phyloP scores from a whole-genome alignment of 2,329 filamentous ascomycete species.

The Capronia epimyces region DNA sequence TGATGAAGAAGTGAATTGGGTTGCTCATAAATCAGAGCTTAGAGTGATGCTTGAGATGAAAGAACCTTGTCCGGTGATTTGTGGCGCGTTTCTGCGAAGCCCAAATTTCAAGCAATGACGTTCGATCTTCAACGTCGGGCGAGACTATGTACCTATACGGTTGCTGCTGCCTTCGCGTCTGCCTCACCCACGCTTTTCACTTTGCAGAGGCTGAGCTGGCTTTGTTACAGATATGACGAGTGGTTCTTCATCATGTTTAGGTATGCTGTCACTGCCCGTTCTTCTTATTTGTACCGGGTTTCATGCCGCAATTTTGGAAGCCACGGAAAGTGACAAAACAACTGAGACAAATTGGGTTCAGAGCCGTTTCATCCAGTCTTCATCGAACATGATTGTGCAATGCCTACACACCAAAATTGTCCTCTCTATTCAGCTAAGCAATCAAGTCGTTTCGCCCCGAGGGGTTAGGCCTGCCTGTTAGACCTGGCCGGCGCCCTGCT shows the following conservation, averaged over 20 bases:
- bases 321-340: no score
- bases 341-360: no score
- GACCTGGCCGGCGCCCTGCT: no score
- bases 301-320: no score
- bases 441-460: no score
- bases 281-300: no score
- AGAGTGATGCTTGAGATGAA: constrained; percentile 8
- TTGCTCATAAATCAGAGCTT: constrained; percentile 1
- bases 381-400: constrained; percentile 40
- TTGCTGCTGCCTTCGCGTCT: neutral
- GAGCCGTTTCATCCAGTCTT: constrained; percentile 39
- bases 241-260: no score
- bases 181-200: constrained; percentile 11
- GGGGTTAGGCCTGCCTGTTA: no score
- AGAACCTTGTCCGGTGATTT: neutral
- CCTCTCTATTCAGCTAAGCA: no score
- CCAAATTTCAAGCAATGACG: constrained; percentile 11
- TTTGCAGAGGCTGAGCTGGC: neutral
- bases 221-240: no score
- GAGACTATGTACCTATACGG: neutral
- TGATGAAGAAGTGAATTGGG: constrained; percentile 7
- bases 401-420: no score
- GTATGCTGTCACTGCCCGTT: no score
- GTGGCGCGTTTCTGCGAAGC: constrained; percentile 1
- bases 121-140: neutral